Percentiles rank a stretch among this genome's conserved stretches.
Evolutionary conservation across 2,329 filamentous ascomycete genomes (phyloP).

Genomic region (Fusarium pseudonygamai): DNA sequence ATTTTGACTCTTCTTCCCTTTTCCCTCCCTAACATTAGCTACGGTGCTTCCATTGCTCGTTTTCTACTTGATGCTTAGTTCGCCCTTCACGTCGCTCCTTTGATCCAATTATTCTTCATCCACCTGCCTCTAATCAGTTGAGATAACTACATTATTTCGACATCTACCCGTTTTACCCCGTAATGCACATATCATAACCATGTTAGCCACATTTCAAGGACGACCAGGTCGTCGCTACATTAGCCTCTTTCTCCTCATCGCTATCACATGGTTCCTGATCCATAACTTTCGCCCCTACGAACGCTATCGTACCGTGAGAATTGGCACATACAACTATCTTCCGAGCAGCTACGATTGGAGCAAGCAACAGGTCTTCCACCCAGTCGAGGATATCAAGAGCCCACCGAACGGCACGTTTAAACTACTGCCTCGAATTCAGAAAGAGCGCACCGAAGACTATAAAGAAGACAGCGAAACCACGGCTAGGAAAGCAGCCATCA

Average conservation of each 20-base stretch:
- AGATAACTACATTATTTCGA: slow-evolving; percentile 5
- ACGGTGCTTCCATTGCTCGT: neutral
- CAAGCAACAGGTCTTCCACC: slow-evolving; percentile 46
- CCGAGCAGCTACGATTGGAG: slow-evolving; percentile 53
- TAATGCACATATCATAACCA: slow-evolving; percentile 41
- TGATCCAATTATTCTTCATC: neutral
- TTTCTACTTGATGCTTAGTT: neutral
- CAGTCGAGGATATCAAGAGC: slow-evolving; percentile 44
- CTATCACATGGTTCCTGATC: slow-evolving; percentile 43
- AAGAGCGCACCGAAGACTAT: slow-evolving; percentile 49
- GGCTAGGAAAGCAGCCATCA: slow-evolving; percentile 51
- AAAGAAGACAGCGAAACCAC: slow-evolving; percentile 50
- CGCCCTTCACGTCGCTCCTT: slow-evolving; percentile 17
- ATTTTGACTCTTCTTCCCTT: neutral
- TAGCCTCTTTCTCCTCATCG: slow-evolving; percentile 43
- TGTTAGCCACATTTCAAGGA: slow-evolving; percentile 47
- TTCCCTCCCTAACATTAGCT: neutral
- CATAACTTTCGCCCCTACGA: slow-evolving; percentile 36
- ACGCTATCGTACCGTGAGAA: slow-evolving; percentile 29
- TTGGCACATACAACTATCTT: slow-evolving; percentile 44
- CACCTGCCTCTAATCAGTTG: neutral
- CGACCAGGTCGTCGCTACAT: slow-evolving; percentile 48
- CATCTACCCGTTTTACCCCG: neutral
- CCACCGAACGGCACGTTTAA: slow-evolving; percentile 50
- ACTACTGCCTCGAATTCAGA: slow-evolving; percentile 56